Evolutionary conservation across 768 basidiomycete genomes (phyloP).

Genomic region (Candolleomyces efflorescens): DNA sequence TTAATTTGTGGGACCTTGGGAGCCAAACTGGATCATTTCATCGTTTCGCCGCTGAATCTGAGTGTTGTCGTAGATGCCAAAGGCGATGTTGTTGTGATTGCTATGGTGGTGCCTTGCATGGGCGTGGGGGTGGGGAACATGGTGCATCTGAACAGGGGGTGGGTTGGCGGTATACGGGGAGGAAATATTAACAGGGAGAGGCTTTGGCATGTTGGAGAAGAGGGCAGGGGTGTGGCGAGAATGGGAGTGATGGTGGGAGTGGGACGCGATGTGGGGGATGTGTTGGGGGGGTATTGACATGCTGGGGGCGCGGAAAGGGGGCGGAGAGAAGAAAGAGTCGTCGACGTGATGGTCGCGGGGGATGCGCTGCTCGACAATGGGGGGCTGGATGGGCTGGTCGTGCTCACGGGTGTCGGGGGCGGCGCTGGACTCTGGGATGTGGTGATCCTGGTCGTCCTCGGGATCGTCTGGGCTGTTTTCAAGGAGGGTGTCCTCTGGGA

Average conservation of each 20-base stretch:
- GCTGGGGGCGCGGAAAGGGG: background rate
- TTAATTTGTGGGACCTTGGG: slow-evolving; percentile 27
- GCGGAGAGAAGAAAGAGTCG: background rate
- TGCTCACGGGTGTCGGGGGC: slow-evolving; percentile 8
- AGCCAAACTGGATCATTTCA: slow-evolving; percentile 46
- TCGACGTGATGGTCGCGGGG: background rate
- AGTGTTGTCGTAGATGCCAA: slow-evolving; percentile 29
- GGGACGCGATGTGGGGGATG: slow-evolving; percentile 22
- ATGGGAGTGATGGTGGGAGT: slow-evolving; percentile 10
- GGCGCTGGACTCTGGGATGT: slow-evolving; percentile 3
- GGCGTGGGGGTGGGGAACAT: slow-evolving; percentile 76
- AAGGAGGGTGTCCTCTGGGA: slow-evolving; percentile 24
- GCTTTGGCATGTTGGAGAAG: slow-evolving; percentile 10
- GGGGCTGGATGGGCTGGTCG: background rate
- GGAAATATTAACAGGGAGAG: slow-evolving; percentile 42
- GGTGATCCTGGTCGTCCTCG: slow-evolving; percentile 37
- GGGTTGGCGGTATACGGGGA: slow-evolving; percentile 47
- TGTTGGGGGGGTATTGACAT: slow-evolving; percentile 10
- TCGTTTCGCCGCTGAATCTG: slow-evolving; percentile 40
- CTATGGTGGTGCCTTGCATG: slow-evolving; percentile 71
- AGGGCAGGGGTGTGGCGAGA: slow-evolving; percentile 3
- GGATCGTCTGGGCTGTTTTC: slow-evolving; percentile 34
- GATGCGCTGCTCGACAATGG: background rate
- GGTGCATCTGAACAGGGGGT: slow-evolving; percentile 58
- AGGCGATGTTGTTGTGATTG: slow-evolving; percentile 40